Evolutionary conservation across 371 early-diverging fungal genomes (phyloP).

Genomic region (Actinomortierella ambigua): DNA sequence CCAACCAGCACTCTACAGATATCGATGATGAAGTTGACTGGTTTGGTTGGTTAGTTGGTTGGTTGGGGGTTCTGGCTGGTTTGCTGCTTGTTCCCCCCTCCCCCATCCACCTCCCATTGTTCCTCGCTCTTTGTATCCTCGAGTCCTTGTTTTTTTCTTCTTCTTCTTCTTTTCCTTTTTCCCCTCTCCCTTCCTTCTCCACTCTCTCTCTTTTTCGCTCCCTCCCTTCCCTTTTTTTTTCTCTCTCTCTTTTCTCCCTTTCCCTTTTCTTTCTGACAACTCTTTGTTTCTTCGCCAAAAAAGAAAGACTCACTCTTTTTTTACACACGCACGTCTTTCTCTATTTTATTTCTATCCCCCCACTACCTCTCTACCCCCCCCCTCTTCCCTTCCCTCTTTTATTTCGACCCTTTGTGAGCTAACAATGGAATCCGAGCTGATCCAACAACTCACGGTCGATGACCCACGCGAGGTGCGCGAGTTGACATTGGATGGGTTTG

Average conservation of each 20-base stretch:
- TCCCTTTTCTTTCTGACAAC: background rate
- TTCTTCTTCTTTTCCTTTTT: slow-evolving; percentile 1
- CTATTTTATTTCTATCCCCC: no score
- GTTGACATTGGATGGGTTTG: slow-evolving; percentile 29
- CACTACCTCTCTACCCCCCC: no score
- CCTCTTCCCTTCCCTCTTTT: no score
- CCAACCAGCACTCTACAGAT: no score
- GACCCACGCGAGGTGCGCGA: slow-evolving; percentile 38
- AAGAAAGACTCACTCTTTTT: no score
- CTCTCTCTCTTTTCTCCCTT: slow-evolving; percentile 5
- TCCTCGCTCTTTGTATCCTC: slow-evolving; percentile 5
- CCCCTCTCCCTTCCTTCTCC: background rate
- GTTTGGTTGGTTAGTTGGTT: no score
- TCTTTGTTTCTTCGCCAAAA: background rate
- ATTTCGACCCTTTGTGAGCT: no score
- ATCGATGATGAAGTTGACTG: no score
- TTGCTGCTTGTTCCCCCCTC: no score
- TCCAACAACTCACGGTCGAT: slow-evolving; percentile 29
- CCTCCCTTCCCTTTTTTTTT: background rate
- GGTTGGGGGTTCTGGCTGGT: no score
- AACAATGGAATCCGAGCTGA: slow-evolving; percentile 43
- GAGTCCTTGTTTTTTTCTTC: slow-evolving; percentile 4
- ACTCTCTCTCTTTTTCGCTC: background rate
- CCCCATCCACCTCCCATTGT: no score
- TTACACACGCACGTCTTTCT: no score